Evolutionary conservation across 2,329 filamentous ascomycete genomes (phyloP), one percentile per base, ranked within the genome.

Genomic region (Talaromyces sp.): DNA sequence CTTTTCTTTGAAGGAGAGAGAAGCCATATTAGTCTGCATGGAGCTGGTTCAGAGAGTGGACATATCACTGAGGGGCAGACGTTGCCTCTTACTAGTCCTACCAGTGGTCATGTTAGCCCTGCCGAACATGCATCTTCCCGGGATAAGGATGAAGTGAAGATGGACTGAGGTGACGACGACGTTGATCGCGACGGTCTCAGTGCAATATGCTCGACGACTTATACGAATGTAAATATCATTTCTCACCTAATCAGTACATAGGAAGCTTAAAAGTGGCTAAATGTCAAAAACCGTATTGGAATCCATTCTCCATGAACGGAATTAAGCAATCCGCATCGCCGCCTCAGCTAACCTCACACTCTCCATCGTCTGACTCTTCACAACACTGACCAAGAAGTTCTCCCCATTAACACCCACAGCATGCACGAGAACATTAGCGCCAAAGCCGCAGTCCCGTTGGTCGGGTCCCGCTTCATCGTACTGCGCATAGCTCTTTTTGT

Each of bases 341-440:
- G 67, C 69, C 61, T 71, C 68, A 11, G 67, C 66, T 54, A 72
- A 28, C 59, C 65, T 67, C 37, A 71, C 70, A 44, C 64, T 67
- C 60, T 71, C 67, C 62, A 73, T 60, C 48, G 67, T 69, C 58
- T 71, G 67, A 21, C 63, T 68, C 62, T 69, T 67, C 16, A 73
- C 60, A 3, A 73, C 69, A 63, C 67, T 70, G 44, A 73, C 66
- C 21, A 72, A 48, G 39, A 68, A 67, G 39, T 73, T 72, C 48
- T 69, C 68, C 28, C 71, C 69, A 40, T 69, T 66, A 0, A 67
- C 48, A 1, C 68, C 65, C 1, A 69, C 65, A 2, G 71, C 71
- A 66, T 71, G 71, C 33, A 73, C 70, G 23, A 73, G 35, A 9
- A 73, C 71, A 67, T 73, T 72, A 54, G 72, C 70, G 1, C 71